Conservation (phyloP, 495 filamentous ascomycete genomes). For the Aspergillus mulundensis region DNA sequence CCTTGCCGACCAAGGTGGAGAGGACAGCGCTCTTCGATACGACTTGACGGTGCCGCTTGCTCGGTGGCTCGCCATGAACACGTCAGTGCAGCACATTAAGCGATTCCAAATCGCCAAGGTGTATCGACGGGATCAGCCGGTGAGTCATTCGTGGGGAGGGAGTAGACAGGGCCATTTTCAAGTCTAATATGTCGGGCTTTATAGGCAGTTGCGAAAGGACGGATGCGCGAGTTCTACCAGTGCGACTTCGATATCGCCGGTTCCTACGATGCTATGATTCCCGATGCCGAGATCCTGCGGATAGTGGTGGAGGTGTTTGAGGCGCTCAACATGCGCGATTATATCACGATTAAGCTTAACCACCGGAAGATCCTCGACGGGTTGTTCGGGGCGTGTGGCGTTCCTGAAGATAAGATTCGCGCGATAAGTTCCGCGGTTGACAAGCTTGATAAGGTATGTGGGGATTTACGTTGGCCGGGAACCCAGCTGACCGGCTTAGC, state of each 20-base stretch:
- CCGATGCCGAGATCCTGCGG: constrained; percentile 87
- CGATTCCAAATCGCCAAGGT: constrained; percentile 89
- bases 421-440: constrained; percentile 88
- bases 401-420: constrained; percentile 79
- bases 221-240: constrained; percentile 97
- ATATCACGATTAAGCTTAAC: constrained; percentile 87
- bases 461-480: background rate
- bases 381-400: constrained; percentile 85
- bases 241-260: constrained; percentile 98
- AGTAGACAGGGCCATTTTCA: background rate
- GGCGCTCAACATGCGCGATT: constrained; percentile 64
- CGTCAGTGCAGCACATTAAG: constrained; percentile 69
- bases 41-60: constrained; percentile 91
- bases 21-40: constrained; percentile 80
- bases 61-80: constrained; percentile 83
- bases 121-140: constrained; percentile 72
- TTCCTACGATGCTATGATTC: constrained; percentile 85
- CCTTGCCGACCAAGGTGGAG: constrained; percentile 79
- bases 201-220: constrained; percentile 70
- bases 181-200: background rate
- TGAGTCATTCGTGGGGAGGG: background rate
- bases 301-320: constrained; percentile 86
- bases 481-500: constrained; percentile 1
- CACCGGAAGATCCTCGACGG: constrained; percentile 93
- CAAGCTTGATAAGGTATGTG: constrained; percentile 79